Evolutionary conservation across 345 rosid genomes (phyloP).

Genomic region (Angophora floribunda): DNA sequence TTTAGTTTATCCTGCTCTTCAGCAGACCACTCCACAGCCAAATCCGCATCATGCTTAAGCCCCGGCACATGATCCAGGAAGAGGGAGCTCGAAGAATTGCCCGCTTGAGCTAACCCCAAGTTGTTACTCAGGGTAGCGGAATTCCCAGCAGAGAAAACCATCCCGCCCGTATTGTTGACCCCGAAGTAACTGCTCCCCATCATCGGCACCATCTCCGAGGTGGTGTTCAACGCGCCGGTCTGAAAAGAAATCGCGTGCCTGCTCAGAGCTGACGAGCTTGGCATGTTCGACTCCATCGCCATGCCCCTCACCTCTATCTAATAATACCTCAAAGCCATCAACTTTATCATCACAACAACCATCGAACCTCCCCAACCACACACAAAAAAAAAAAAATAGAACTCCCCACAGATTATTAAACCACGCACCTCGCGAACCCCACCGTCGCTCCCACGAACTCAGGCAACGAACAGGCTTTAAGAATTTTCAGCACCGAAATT

Average conservation of each 20-base stretch:
- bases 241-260: conserved; percentile 50
- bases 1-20: conserved; percentile 72
- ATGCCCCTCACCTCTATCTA: conserved; percentile 5
- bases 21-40: conserved; percentile 78
- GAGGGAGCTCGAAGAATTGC: conserved; percentile 36
- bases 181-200: conserved; percentile 31
- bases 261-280: conserved; percentile 30
- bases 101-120: conserved; percentile 21
- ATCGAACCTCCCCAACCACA: background rate
- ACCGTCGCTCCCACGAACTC: background rate
- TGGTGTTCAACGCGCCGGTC: conserved; percentile 19
- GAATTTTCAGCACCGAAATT: background rate
- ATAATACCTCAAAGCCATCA: background rate
- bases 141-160: conserved; percentile 29
- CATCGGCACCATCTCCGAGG: conserved; percentile 42
- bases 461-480: background rate
- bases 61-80: conserved; percentile 52
- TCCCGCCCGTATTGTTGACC: conserved; percentile 3
- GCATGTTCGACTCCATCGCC: conserved; percentile 60
- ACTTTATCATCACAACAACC: background rate
- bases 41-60: conserved; percentile 43
- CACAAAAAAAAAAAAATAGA: background rate
- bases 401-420: background rate
- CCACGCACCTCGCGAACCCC: background rate
- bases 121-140: conserved; percentile 17